Evolutionary conservation across 2,329 filamentous ascomycete species (phyloP).

Genomic region (Whalleya microplaca): DNA sequence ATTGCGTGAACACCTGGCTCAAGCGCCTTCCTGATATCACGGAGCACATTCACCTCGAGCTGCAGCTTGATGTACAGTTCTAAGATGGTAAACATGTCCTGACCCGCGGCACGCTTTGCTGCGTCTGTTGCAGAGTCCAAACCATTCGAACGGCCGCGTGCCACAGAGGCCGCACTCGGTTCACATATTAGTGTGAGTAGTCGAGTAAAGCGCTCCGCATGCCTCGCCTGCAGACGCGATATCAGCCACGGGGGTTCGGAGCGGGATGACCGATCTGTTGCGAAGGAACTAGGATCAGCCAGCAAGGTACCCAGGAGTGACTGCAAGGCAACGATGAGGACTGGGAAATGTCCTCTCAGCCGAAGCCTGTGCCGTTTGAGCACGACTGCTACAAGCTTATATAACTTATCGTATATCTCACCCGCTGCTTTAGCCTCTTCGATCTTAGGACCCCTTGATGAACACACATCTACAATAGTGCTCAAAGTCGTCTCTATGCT

Average conservation of each 20-base stretch:
- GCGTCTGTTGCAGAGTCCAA: conserved; percentile 64
- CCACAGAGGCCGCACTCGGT: conserved; percentile 59
- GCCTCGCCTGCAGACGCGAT: conserved; percentile 41
- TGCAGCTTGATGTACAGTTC: conserved; percentile 65
- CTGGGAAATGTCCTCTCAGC: conserved; percentile 64
- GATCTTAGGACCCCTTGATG: conserved; percentile 27
- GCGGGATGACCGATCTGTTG: conserved; percentile 11
- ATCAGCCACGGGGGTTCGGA: conserved; percentile 41
- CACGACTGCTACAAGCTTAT: conserved; percentile 57
- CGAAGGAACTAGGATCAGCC: conserved; percentile 38
- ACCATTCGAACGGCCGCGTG: conserved; percentile 46
- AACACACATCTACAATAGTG: conserved; percentile 45
- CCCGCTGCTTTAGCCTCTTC: conserved; percentile 34
- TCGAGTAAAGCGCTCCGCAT: conserved; percentile 57
- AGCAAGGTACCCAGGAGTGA: conserved; percentile 59
- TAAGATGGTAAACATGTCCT: conserved; percentile 64
- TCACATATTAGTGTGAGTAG: conserved; percentile 64
- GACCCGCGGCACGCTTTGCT: conserved; percentile 63
- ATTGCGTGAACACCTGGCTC: conserved; percentile 62
- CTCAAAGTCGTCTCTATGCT: conserved; percentile 59
- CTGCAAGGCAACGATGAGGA: conserved; percentile 58
- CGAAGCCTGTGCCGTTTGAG: conserved; percentile 64
- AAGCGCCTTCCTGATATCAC: conserved; percentile 57
- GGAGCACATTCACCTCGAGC: conserved; percentile 56
- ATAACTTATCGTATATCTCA: conserved; percentile 51